Base-by-base conservation (phyloP, 2,329 filamentous ascomycete genomes). In the Paracorniculantispora psalliotae region DNA sequence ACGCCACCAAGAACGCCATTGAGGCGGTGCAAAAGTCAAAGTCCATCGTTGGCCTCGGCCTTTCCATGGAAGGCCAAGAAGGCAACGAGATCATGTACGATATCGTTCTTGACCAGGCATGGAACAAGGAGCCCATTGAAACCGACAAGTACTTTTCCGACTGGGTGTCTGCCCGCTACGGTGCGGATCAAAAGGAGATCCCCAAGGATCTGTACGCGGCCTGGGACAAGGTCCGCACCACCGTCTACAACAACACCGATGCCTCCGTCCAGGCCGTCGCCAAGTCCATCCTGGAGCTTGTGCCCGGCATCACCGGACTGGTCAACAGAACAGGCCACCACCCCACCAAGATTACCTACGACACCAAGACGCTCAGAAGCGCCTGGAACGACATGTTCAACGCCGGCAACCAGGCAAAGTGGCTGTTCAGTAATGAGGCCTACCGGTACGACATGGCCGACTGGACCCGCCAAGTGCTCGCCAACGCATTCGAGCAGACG, bases 21-120 rank as follows among this genome's bases (percentile, higher is more conserved):
- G 67, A 73, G 44, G 78, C 78, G 0, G 66, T 77, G 0, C 63
- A 67, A 1, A 69, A 71, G 49, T 75, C 75, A 0, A 66, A 65
- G 1, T 74, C 71, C 1, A 67, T 80, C 43, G 69, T 79, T 2
- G 78, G 78, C 1, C 76, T 79, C 57, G 78, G 78, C 2, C 67
- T 77, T 4, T 77, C 75, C 2, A 75, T 75, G 64, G 78, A 80
- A 59, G 77, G 74, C 3, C 76, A 80, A 61, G 77, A 79, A 63
- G 78, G 78, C 19, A 80, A 80, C 59, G 77, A 80, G 60, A 73
- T 81, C 59, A 71, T 80, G 59, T 80, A 80, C 62, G 72, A 76
- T 51, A 65, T 80, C 1, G 69, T 81, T 0, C 69, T 81, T 1
- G 76, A 79, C 59, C 78, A 81, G 64, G 77, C 77, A 4, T 81